A percentile compares a stretch with the other conserved stretches of the same genome.
These are phyloP conservation scores for Spergularia azorica DNA, from an alignment of 179 eudicot species.

Conservation along the genomic window DNA sequence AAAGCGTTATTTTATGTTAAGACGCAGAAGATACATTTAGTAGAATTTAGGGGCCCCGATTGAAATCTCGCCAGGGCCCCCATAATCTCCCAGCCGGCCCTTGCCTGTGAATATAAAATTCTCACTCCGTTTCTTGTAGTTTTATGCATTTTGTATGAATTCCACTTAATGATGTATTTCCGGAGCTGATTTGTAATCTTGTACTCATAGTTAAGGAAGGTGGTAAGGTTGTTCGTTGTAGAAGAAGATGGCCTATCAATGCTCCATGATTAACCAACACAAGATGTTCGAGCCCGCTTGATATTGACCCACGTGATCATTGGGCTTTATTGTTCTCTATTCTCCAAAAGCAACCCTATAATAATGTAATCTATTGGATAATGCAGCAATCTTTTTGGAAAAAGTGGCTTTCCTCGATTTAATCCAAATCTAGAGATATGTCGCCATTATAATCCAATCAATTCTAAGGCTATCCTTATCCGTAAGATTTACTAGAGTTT, in stretches of 20 bases:
- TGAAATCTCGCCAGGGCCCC: no score
- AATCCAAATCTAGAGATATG: conserved; percentile 30
- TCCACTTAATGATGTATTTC: no score
- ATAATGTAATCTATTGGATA: conserved; percentile 20
- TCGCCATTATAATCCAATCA: not conserved
- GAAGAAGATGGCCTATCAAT: not conserved
- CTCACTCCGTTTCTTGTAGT: no score
- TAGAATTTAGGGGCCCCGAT: no score
- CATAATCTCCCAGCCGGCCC: no score
- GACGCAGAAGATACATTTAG: no score
- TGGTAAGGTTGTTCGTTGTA: not conserved
- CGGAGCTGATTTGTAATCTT: no score
- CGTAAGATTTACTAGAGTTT: no score
- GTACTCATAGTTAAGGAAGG: not conserved
- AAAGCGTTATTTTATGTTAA: no score
- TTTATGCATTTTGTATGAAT: no score
- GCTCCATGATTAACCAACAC: not conserved
- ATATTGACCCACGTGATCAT: conserved; percentile 21
- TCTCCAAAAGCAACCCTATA: not conserved
- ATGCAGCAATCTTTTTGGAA: conserved; percentile 15
- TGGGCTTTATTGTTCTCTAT: conserved; percentile 6
- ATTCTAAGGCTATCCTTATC: not conserved
- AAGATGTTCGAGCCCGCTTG: not conserved
- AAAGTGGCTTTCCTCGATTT: conserved; percentile 27
- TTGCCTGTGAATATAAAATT: no score